A percentile compares a stretch with the other conserved stretches of the same genome.
These are phyloP conservation scores for Inga leiocalycina DNA, from an alignment of 306 rosid species.

Conservation along the genomic window DNA sequence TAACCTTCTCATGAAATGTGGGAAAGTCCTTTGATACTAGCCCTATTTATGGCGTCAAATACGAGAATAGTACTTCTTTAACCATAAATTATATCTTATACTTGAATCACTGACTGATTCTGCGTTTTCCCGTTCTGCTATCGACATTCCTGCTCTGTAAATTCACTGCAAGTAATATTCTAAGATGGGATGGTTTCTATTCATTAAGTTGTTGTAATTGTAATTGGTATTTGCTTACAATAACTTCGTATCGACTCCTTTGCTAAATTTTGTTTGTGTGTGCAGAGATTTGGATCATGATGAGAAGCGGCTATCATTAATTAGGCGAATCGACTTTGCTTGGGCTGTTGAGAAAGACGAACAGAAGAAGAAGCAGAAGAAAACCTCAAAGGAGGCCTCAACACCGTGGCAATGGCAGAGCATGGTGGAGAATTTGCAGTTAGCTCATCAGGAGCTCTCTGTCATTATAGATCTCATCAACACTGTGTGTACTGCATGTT, in stretches of 20 bases:
- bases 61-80: background rate
- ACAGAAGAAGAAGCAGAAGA: constrained; percentile 77
- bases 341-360: constrained; percentile 92
- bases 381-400: constrained; percentile 71
- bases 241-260: background rate
- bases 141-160: background rate
- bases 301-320: constrained; percentile 73
- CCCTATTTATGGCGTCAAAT: background rate
- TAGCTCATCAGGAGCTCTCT: constrained; percentile 90
- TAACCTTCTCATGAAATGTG: background rate
- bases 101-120: background rate
- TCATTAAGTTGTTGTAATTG: background rate
- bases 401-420: constrained; percentile 89
- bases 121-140: background rate
- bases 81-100: background rate
- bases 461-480: constrained; percentile 86
- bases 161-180: background rate
- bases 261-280: background rate
- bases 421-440: constrained; percentile 85
- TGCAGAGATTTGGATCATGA: constrained; percentile 78
- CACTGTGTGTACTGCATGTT: constrained; percentile 59
- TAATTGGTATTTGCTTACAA: background rate
- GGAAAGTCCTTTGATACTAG: background rate
- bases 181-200: background rate
- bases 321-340: constrained; percentile 84